phyloP scores from a whole-genome alignment of 1,139 yeast genomes.

The Kluyveromyces sp. region DNA sequence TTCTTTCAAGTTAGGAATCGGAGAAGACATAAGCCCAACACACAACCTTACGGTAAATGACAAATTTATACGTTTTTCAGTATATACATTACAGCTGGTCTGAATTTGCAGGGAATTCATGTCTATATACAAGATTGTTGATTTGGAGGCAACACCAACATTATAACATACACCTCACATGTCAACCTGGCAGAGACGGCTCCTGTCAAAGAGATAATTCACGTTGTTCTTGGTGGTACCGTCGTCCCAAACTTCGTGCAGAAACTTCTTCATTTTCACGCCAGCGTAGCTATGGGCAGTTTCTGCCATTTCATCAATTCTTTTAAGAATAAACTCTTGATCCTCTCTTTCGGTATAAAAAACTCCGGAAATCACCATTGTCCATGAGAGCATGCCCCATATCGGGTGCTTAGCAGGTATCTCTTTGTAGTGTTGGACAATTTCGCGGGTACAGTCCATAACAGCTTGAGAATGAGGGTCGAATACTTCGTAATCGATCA shows the following conservation, averaged over 20 bases:
- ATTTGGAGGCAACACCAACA: too few relatives aligned
- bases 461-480: slow-evolving; percentile 8
- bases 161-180: slow-evolving; percentile 3
- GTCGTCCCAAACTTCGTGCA: slow-evolving; percentile 15
- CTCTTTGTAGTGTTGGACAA: slow-evolving; percentile 9
- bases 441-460: slow-evolving; percentile 10
- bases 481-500: slow-evolving; percentile 10
- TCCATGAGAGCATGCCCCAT: slow-evolving; percentile 17
- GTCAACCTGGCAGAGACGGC: slow-evolving; percentile 11
- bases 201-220: slow-evolving; percentile 11
- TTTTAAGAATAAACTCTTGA: slow-evolving; percentile 10
- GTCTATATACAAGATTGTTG: neutral
- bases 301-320: slow-evolving; percentile 12
- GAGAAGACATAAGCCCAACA: too few relatives aligned
- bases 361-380: slow-evolving; percentile 12
- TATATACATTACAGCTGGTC: too few relatives aligned
- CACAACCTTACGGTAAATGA: too few relatives aligned
- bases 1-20: too few relatives aligned
- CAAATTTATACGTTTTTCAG: too few relatives aligned
- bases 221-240: slow-evolving; percentile 2
- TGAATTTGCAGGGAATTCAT: too few relatives aligned
- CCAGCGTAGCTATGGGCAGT: slow-evolving; percentile 16
- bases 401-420: slow-evolving; percentile 13
- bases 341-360: slow-evolving; percentile 11
- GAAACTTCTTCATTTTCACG: slow-evolving; percentile 13